Conservation (phyloP, 2,329 filamentous ascomycete species). For the Colletotrichum navitas region DNA sequence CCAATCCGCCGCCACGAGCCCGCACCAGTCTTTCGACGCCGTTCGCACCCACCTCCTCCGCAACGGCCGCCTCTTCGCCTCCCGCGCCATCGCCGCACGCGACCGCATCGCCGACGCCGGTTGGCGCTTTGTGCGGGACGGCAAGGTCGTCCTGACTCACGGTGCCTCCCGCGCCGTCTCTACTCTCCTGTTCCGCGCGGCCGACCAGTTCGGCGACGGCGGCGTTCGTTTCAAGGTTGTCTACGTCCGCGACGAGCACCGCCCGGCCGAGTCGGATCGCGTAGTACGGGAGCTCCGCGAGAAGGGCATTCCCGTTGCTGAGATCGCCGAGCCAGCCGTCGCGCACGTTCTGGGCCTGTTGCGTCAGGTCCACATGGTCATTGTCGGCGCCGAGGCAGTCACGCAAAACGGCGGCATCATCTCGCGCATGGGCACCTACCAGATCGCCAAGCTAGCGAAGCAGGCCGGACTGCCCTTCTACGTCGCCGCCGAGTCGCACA, state of each 20-base stretch:
- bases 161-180: slow-evolving; percentile 89
- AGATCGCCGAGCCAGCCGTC: slow-evolving; percentile 70
- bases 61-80: slow-evolving; percentile 89
- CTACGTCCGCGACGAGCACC: slow-evolving; percentile 74
- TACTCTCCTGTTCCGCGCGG: slow-evolving; percentile 79
- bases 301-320: slow-evolving; percentile 83
- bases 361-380: slow-evolving; percentile 72
- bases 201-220: slow-evolving; percentile 66
- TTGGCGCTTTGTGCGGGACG: slow-evolving; percentile 82
- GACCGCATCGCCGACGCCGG: slow-evolving; percentile 86
- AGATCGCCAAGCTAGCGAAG: slow-evolving; percentile 86
- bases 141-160: slow-evolving; percentile 87
- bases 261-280: slow-evolving; percentile 72
- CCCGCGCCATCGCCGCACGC: slow-evolving; percentile 85
- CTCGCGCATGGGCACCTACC: slow-evolving; percentile 85
- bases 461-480: slow-evolving; percentile 81
- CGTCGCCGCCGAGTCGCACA: slow-evolving; percentile 94
- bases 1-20: slow-evolving; percentile 43
- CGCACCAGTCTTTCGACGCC: slow-evolving; percentile 75
- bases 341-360: slow-evolving; percentile 77
- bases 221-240: slow-evolving; percentile 84
- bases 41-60: slow-evolving; percentile 86
- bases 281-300: slow-evolving; percentile 79
- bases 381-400: slow-evolving; percentile 84
- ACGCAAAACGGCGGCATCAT: slow-evolving; percentile 96